Evolutionary conservation across 805 yeast species (phyloP), one percentile per base, ranked within the genome.

Genomic region (Yamadazyma sp.): DNA sequence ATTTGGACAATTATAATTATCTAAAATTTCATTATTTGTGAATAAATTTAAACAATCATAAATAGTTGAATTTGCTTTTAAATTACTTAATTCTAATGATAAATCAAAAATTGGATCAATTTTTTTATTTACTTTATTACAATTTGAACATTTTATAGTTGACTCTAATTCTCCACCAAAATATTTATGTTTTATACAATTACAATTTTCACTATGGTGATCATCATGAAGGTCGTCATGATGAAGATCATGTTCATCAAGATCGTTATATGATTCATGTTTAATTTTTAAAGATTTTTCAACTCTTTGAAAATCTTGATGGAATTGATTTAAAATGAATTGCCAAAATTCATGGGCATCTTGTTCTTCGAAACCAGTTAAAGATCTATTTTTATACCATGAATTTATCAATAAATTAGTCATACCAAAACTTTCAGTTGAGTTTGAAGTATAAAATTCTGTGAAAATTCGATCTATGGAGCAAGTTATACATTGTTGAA

Each of bases 331-430:
- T 24, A 91, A 69, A 19, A 91, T 53, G 55, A 91, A 89, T 55
- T 93, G 97, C 82, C 95, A 82, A 59, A 91, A 93, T 59, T 93
- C 99, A 60, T 93, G 99, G 0, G 98, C 98, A 56, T 93, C 99
- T 60, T 93, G 99, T 59, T 93, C 97, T 23, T 93, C 83, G 47
- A 89, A 89, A 1, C 99, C 99, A 0, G 97, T 95, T 39, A 93
- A 73, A 22, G 87, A 75, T 45, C 84, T 76, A 48, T 86, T 85
- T 30, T 82, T 80, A 49, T 80, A 81, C 91, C 96, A 88, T 1
- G 96, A 82, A 9, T 96, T 86, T n/a, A 77, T 72, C 32, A 93
- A 68, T 30, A 93, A 60, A 33, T 83, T 76, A 2, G 93, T 80
- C 43, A 93, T 82, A 0, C 98, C 97, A 61, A 65, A 82, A 2